These are phyloP conservation scores for Aquilaria malaccensis DNA, from an alignment of 345 rosid species.

Conservation along the genomic window DNA sequence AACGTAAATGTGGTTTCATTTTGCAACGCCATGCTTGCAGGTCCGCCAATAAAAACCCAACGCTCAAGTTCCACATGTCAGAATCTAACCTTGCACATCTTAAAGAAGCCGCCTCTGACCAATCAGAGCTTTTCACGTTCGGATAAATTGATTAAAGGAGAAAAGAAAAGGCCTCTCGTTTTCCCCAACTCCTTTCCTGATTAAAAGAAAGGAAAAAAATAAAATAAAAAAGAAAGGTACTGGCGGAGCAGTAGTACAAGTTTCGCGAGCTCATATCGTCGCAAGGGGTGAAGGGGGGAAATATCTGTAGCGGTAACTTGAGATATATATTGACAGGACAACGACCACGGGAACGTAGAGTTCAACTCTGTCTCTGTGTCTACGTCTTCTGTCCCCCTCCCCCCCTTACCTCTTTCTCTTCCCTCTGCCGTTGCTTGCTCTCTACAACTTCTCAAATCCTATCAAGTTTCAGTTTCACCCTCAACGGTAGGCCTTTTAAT, in stretches of 20 bases:
- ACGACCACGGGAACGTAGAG: conserved; percentile 24
- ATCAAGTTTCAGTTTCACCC: conserved; percentile 5
- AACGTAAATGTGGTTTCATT: not conserved
- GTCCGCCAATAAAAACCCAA: not conserved
- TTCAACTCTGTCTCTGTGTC: conserved; percentile 18
- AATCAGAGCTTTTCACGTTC: not conserved
- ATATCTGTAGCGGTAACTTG: not conserved
- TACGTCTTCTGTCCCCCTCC: conserved; percentile 12
- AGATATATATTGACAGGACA: conserved; percentile 12
- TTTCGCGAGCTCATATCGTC: too few species aligned
- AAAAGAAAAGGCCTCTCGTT: too few species aligned
- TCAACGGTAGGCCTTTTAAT: conserved; percentile 10
- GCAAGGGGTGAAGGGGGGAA: too few species aligned
- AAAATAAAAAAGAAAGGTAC: not conserved
- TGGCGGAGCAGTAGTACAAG: too few species aligned
- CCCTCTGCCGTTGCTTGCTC: conserved; percentile 11
- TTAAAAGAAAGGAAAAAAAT: too few species aligned
- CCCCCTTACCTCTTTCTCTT: conserved; percentile 4
- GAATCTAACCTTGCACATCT: conserved; percentile 2
- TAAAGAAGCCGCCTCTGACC: conserved; percentile 10
- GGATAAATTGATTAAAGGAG: conserved; percentile 1
- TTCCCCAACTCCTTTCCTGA: too few species aligned
- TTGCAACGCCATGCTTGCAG: not conserved
- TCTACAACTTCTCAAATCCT: not conserved
- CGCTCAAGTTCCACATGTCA: conserved; percentile 13